A percentile compares a stretch with the other conserved stretches of the same genome.
These are phyloP conservation scores for Pseudogymnoascus sp. DNA, from an alignment of 2,329 filamentous ascomycete genomes.

Conservation along the genomic window DNA sequence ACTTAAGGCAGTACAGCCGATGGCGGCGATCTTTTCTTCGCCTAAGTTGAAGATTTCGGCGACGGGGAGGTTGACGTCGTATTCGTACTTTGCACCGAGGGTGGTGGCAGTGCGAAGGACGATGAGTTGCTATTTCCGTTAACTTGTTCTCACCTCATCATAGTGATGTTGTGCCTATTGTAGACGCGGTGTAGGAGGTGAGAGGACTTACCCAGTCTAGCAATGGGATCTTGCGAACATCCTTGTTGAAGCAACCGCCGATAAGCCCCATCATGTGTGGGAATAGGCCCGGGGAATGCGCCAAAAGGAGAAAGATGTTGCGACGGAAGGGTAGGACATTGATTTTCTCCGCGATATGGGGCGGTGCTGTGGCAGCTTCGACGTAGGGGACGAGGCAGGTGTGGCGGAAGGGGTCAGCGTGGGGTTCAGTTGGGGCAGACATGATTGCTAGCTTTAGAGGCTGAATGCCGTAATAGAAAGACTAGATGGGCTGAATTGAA, in stretches of 20 bases:
- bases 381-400: neutral
- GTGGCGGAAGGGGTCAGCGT: neutral
- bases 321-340: neutral
- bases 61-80: conserved; percentile 23
- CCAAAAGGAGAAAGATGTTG: neutral
- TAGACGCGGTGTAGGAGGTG: neutral
- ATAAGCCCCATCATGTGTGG: neutral
- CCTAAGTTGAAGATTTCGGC: conserved; percentile 17
- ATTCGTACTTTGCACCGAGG: conserved; percentile 21
- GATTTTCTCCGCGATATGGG: neutral
- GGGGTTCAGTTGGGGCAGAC: neutral
- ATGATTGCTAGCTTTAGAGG: neutral
- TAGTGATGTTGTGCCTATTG: neutral
- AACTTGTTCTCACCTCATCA: neutral
- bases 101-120: conserved; percentile 21
- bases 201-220: neutral
- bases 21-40: conserved; percentile 12
- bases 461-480: neutral
- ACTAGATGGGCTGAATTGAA: neutral
- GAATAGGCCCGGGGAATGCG: neutral
- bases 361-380: neutral
- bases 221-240: neutral
- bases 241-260: conserved; percentile 4
- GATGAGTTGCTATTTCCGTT: conserved; percentile 19
- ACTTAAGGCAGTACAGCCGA: conserved; percentile 9